These are phyloP conservation scores for Histomonas meleagridis DNA, from an alignment of 208 protist genomes.

Conservation along the genomic window DNA sequence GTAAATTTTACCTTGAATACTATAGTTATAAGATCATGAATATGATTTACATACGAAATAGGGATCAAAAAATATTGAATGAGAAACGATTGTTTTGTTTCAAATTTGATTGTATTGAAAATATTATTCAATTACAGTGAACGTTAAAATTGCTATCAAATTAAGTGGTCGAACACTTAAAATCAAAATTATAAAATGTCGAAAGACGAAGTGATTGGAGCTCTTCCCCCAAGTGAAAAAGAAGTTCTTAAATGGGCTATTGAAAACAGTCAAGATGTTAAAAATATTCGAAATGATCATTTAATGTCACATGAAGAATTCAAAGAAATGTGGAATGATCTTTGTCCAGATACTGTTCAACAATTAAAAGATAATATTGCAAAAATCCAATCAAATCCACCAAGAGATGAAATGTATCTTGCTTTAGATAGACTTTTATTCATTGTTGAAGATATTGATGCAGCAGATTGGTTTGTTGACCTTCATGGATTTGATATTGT, in stretches of 20 bases:
- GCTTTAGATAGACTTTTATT: neutral
- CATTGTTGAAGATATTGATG: constrained; percentile 20
- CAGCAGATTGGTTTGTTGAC: constrained; percentile 14
- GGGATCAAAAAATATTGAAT: too few relatives aligned
- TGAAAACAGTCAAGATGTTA: neutral
- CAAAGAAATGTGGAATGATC: neutral
- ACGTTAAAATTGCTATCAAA: too few relatives aligned
- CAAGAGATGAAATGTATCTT: neutral
- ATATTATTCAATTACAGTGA: too few relatives aligned
- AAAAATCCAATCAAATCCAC: neutral
- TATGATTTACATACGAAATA: too few relatives aligned
- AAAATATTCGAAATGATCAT: neutral
- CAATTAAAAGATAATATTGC: neutral
- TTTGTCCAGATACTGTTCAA: neutral
- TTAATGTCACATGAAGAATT: constrained; percentile 9
- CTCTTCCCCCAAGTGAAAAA: neutral
- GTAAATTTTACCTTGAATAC: too few relatives aligned
- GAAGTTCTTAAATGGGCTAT: neutral
- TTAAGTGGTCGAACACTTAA: too few relatives aligned
- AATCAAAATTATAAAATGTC: too few relatives aligned
- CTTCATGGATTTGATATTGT: neutral
- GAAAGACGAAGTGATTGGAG: too few relatives aligned
- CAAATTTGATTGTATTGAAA: too few relatives aligned
- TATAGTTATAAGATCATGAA: too few relatives aligned
- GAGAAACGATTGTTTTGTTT: too few relatives aligned